A percentile compares a stretch with the other conserved stretches of the same genome.
phyloP scores from a whole-genome alignment of 192 early-diverging fungal species.

The Rhizoclosmatium globosum region DNA sequence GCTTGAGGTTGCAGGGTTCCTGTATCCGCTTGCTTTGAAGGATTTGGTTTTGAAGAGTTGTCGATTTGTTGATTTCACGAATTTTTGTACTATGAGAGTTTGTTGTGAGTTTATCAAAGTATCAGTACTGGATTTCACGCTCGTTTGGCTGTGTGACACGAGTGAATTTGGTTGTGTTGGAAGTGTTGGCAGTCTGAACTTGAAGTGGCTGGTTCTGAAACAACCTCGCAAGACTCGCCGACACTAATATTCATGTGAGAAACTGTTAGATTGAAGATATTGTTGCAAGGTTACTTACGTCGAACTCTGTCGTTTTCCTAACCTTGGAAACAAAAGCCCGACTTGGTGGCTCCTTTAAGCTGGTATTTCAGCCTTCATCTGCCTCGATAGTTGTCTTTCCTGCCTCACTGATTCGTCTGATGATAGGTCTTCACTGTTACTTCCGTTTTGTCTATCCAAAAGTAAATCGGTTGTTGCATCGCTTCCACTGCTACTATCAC shows the following conservation, averaged over 20 bases:
- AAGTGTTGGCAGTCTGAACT: neutral
- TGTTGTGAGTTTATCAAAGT: neutral
- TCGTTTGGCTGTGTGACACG: neutral
- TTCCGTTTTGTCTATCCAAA: neutral
- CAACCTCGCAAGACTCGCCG: neutral
- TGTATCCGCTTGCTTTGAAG: neutral
- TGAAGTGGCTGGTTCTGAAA: neutral
- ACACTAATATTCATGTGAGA: neutral
- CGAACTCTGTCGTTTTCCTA: neutral
- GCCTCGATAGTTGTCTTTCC: neutral
- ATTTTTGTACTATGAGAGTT: conserved; percentile 9
- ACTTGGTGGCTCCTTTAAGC: neutral
- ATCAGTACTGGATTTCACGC: conserved; percentile 1
- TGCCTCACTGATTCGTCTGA: neutral
- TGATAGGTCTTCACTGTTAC: neutral
- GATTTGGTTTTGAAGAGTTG: neutral
- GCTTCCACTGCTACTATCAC: conserved; percentile 1
- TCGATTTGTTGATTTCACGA: no score
- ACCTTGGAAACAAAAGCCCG: neutral
- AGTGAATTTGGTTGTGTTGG: neutral
- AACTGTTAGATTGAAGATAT: no score
- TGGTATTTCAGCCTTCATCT: neutral
- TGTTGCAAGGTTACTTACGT: no score
- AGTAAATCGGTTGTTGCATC: neutral
- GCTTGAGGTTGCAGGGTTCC: no score